Evolutionary conservation across 495 filamentous ascomycete species (phyloP), one percentile per base, ranked within the genome.

Genomic region (Aspergillus ostianus): DNA sequence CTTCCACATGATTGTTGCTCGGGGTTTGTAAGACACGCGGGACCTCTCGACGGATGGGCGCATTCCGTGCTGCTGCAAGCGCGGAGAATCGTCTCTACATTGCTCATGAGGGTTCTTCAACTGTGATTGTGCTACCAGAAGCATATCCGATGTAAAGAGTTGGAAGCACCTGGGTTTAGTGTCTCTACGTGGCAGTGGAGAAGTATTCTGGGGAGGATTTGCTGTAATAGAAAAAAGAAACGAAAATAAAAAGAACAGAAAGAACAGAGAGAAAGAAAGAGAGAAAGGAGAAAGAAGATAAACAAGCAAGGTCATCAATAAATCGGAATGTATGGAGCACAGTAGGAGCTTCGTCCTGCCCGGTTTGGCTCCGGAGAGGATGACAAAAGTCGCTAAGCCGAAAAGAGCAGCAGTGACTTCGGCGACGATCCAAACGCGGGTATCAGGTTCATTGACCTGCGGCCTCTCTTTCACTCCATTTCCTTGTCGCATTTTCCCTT

Each of bases 321-420:
- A 54, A 15, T 13, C 52, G 12, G 18, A 27, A 27, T 36, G 18
- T 45, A 10, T 13, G 2, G 12, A 26, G 3, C 2, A 3, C 26
- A 19, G 20, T 2, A 9, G 13, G 18, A 3, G n/a, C 5, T 32
- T 32, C 29, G 29, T 32, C 27, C 26, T 30, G 46, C 21, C n/a
- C 12, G 48, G n/a, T n/a, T n/a, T n/a, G n/a, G n/a, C n/a, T n/a
- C n/a, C n/a, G n/a, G 58, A 47, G 51, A 55, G 56, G 59, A 64
- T 67, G 65, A 66, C 65, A 64, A 67, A 65, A 51, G 55, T n/a
- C 69, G 63, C 76, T 78, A 78, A 65, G 61, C 73, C 71, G 56
- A 55, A 77, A 72, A 60, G 41, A 65, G 62, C 58, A 64, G 50
- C 53, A 63, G 57, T 62, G 52, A 63, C 57, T 68, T 72, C 55